Conservation (phyloP, 1,284 basidiomycete genomes). For the Puccinia brachypodii region DNA sequence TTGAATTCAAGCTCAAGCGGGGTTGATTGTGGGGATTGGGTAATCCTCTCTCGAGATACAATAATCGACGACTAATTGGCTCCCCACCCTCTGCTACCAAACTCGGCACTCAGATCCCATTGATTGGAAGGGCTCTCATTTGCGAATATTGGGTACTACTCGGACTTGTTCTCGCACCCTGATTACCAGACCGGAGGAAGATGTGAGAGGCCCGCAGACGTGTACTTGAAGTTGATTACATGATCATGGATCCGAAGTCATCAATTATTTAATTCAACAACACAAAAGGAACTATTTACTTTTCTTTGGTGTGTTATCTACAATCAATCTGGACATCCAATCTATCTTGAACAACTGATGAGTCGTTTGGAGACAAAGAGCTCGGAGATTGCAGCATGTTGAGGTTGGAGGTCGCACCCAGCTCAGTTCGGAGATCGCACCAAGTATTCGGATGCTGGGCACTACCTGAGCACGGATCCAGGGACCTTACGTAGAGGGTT, state of each 20-base stretch:
- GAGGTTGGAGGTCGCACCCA: not conserved
- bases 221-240: not conserved
- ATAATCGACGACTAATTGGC: not conserved
- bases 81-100: not conserved
- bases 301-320: slow-evolving; percentile 2
- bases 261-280: not conserved
- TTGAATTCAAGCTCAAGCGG: not conserved
- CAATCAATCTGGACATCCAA: not conserved
- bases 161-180: not conserved
- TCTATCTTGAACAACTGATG: not conserved
- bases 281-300: not conserved
- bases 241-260: not conserved
- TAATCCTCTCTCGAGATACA: not conserved
- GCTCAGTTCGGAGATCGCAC: too few species aligned
- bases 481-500: too few species aligned
- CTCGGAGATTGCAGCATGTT: not conserved
- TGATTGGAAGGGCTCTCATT: not conserved
- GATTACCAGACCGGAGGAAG: not conserved
- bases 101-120: not conserved
- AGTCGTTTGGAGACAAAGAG: not conserved
- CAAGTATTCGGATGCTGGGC: too few species aligned
- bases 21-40: not conserved
- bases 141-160: not conserved
- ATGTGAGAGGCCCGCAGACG: not conserved
- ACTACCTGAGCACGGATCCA: too few species aligned